phyloP scores from a whole-genome alignment of 2,329 filamentous ascomycete species.

The Aspergillus sojae region DNA sequence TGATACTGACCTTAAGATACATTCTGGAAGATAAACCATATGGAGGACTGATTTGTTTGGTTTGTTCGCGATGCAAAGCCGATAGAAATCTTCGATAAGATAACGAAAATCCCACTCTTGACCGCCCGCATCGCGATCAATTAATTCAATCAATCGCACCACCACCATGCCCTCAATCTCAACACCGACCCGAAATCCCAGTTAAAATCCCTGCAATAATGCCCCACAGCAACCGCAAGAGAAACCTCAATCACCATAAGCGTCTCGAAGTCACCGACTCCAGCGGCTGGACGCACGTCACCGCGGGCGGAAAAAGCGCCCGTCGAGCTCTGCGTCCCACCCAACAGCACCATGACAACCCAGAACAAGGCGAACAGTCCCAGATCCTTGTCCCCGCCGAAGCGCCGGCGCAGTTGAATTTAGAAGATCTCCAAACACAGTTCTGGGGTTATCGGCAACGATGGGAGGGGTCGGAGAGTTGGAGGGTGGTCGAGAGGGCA shows the following conservation, averaged over 20 bases:
- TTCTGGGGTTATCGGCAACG: slow-evolving; percentile 30
- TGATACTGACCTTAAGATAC: too few species aligned
- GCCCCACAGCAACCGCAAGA: slow-evolving; percentile 38
- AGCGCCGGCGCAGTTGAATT: slow-evolving; percentile 35
- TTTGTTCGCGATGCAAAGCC: slow-evolving; percentile 12
- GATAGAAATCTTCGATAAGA: neutral
- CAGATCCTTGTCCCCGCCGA: slow-evolving; percentile 37
- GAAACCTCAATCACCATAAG: slow-evolving; percentile 28
- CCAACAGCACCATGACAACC: slow-evolving; percentile 1
- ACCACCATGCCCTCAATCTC: neutral
- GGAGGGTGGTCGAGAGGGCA: slow-evolving; percentile 22
- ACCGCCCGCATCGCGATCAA: neutral
- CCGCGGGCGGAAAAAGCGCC: slow-evolving; percentile 30
- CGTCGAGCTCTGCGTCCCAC: slow-evolving; percentile 26
- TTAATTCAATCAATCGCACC: neutral
- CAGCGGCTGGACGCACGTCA: slow-evolving; percentile 50
- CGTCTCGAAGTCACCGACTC: slow-evolving; percentile 41
- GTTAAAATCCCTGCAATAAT: slow-evolving; percentile 24
- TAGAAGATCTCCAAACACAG: slow-evolving; percentile 34
- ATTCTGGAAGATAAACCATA: too few species aligned
- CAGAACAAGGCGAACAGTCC: slow-evolving; percentile 1
- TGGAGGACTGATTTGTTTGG: neutral
- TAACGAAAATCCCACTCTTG: neutral
- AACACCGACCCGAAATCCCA: neutral
- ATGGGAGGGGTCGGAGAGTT: slow-evolving; percentile 35